Evolutionary conservation across 805 yeast species (phyloP).

Genomic region (Clavispora asparagi): DNA sequence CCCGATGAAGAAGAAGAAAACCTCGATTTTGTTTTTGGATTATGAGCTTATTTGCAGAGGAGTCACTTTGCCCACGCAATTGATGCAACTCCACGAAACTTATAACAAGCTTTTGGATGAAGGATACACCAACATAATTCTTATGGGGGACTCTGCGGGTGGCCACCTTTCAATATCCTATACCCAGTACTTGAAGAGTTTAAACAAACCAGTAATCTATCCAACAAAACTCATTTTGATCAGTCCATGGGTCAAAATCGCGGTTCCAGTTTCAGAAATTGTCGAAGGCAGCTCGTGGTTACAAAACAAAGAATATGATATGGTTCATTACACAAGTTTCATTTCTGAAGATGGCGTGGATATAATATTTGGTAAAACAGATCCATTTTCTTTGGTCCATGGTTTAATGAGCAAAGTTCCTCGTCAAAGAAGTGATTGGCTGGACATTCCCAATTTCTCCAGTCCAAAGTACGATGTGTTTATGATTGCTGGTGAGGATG

Average conservation of each 20-base stretch:
- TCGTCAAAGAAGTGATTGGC: conserved; percentile 26
- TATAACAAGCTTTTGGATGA: conserved; percentile 17
- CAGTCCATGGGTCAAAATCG: conserved; percentile 36
- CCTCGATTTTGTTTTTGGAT: conserved; percentile 27
- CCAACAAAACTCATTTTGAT: conserved; percentile 25
- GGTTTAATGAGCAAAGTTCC: conserved; percentile 25
- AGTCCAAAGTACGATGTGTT: conserved; percentile 23
- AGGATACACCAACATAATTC: conserved; percentile 23
- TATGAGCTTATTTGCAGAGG: conserved; percentile 29
- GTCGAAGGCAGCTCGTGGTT: conserved; percentile 28
- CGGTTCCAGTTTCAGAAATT: conserved; percentile 16
- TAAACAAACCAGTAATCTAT: conserved; percentile 12
- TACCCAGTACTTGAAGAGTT: conserved; percentile 21
- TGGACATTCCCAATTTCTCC: conserved; percentile 24
- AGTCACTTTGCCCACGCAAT: conserved; percentile 27
- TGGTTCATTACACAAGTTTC: conserved; percentile 7
- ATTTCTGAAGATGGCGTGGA: conserved; percentile 3
- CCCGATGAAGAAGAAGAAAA: conserved; percentile 12
- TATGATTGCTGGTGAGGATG: conserved; percentile 37
- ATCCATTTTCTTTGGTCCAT: conserved; percentile 12
- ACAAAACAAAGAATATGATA: conserved; percentile 20
- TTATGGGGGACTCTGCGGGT: conserved; percentile 42
- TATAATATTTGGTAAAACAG: conserved; percentile 7
- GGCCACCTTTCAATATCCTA: conserved; percentile 32
- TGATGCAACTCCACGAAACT: conserved; percentile 24